Base-by-base conservation (phyloP, 139 green algal genomes). In the Bryopsis sp. region DNA sequence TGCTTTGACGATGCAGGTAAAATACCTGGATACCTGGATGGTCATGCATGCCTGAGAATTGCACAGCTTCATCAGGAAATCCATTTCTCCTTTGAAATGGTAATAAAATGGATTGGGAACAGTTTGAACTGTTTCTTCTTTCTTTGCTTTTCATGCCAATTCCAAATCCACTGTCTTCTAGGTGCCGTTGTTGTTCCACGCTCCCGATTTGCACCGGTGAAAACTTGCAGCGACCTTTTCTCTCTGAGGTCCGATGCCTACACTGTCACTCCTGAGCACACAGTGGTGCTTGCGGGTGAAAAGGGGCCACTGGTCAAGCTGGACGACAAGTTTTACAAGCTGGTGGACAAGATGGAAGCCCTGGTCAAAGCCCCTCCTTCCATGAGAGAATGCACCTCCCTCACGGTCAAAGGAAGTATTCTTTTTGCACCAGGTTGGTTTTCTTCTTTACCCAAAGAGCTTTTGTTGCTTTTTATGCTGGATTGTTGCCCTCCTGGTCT, bases 221-320 rank as follows among this genome's bases (percentile, higher is more conserved):
- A 97, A 83, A 96, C 90, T 31, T 92, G 85, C 82, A 85, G 73
- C 48, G 90, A 97, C 76, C 80, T 97, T 2, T 93, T 97, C 68
- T 81, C 81, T 39, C 85, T 97, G 70, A 81, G 69, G 35, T 72
- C 68, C 24, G 84, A 90, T 28, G 78, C 61, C 1, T 90, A 82
- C 82, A 67, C 36, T 7, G 80, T 95, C 46, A 87, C 82, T 0
- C 74, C 85, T 64, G 84, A 74, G 47, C 72, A 71, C 43, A 95
- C 88, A 29, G 76, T 95, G 31, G 79, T 83, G 60, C 78, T 86
- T 24, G 68, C 62, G 1, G 72, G 73, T 6, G n/a, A 64, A 0
- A 50, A 58, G 54, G 74, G 82, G 48, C 89, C 89, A 1, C 50
- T 91, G 47, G 75, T 91, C 24, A 93, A 91, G 79, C 79, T 93